A percentile compares a stretch with the other conserved stretches of the same genome.
phyloP scores from a whole-genome alignment of 2,329 filamentous ascomycete genomes.

The Aspergillus novofumigatus region DNA sequence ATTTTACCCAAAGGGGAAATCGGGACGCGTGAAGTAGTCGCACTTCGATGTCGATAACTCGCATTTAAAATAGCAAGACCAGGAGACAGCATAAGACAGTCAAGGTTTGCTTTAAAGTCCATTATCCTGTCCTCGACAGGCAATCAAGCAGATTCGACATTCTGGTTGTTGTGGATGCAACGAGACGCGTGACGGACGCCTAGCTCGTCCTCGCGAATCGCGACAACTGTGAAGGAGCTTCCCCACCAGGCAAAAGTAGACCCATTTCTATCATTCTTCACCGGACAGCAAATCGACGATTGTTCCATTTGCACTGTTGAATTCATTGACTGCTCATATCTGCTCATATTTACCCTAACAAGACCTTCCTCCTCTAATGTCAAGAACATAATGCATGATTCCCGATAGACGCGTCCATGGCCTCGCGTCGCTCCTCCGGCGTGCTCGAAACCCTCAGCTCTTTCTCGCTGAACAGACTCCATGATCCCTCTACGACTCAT shows the following conservation, averaged over 20 bases:
- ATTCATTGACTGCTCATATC: neutral
- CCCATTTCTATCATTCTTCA: neutral
- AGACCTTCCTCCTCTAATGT: neutral
- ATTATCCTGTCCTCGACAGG: neutral
- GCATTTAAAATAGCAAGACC: neutral
- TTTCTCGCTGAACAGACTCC: constrained; percentile 27
- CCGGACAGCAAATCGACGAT: neutral
- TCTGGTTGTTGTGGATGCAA: neutral
- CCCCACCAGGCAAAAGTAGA: neutral
- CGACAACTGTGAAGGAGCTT: constrained; percentile 1
- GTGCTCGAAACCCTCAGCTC: constrained; percentile 29
- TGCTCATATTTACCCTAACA: neutral
- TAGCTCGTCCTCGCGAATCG: constrained; percentile 2
- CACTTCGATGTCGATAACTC: neutral
- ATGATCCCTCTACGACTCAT: constrained; percentile 13
- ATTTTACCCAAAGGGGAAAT: neutral
- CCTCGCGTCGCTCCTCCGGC: constrained; percentile 28
- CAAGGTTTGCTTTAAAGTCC: neutral
- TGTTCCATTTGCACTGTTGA: neutral
- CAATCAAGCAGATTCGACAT: neutral
- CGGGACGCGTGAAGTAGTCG: neutral
- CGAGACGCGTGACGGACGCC: neutral
- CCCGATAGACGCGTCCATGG: constrained; percentile 31
- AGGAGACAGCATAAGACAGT: neutral
- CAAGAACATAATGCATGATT: constrained; percentile 10